Evolutionary conservation across 495 filamentous ascomycete genomes (phyloP), one percentile per base, ranked within the genome.

Genomic region (Podospora pseudoanserina): DNA sequence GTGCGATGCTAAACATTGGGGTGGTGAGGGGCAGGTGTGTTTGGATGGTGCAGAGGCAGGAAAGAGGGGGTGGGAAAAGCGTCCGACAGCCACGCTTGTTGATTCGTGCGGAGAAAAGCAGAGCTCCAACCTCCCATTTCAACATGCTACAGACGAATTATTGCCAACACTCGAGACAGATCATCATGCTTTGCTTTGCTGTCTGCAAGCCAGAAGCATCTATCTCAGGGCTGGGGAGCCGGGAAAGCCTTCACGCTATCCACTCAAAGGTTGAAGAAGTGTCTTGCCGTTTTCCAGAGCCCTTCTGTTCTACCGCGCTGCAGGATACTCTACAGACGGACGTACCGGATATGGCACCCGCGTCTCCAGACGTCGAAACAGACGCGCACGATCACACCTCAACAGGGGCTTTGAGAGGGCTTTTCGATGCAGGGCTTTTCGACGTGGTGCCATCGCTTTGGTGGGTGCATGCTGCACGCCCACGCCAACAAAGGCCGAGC

Each of bases 281-380:
- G 67, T 16, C 18, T 49, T 55, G 20, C 56, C 16, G 34, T 55
- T 13, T 55, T 27, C 59, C 23, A 63, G 23, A 49, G 57, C 61
- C 65, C 56, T 20, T 58, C 56, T 69, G 23, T 44, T 60, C 67
- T 65, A 68, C 64, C 62, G 67, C 60, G 13, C 16, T 68, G 72
- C 67, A 71, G 65, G 49, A 60, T 65, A 56, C 18, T 71, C 60
- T 62, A 67, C 66, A 3, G 39, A 53, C 71, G 67, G 67, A 67
- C 63, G 64, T 71, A 55, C 69, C 72, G 74, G 72, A 73, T 71
- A 69, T 69, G 67, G 71, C 71, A 71, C 69, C 74, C 72, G 74
- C 61, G 56, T 20, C 58, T 34, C 58, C 65, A 70, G 60, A 54
- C 57, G 20, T 66, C 54, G 58, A 65, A 27, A 56, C 66, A 64